A percentile compares a stretch with the other conserved stretches of the same genome.
These are phyloP conservation scores for Pseudopyrenochaeta lycopersici DNA, from an alignment of 2,329 filamentous ascomycete genomes.

Conservation along the genomic window DNA sequence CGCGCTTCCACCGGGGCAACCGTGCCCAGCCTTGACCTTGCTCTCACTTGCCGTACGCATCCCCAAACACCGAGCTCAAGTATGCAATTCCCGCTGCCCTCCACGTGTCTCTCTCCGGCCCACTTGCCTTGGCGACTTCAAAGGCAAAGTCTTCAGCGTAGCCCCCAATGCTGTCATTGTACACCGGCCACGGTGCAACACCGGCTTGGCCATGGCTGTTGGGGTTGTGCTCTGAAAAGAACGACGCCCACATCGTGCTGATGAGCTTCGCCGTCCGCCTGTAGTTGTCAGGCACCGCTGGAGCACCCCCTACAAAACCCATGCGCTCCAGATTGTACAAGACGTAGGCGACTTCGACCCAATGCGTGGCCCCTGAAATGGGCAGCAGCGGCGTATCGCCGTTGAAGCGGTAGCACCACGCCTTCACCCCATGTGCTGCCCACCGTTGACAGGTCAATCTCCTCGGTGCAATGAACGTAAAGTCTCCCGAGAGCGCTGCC, in stretches of 20 bases:
- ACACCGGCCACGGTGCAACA: constrained; percentile 18
- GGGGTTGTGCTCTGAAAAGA: constrained; percentile 51
- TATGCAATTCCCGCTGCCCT: constrained; percentile 52
- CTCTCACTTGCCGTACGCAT: constrained; percentile 13
- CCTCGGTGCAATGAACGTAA: constrained; percentile 62
- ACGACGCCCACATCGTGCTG: constrained; percentile 49
- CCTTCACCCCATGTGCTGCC: constrained; percentile 55
- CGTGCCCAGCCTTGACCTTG: neutral
- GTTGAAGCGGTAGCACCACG: constrained; percentile 69
- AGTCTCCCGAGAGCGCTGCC: constrained; percentile 54
- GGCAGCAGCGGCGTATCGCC: constrained; percentile 56
- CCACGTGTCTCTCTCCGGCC: constrained; percentile 51
- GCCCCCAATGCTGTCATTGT: constrained; percentile 6
- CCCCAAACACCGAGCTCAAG: constrained; percentile 35
- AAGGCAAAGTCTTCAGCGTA: constrained; percentile 52
- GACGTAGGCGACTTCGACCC: constrained; percentile 55
- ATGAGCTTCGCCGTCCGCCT: constrained; percentile 49
- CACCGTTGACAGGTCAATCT: constrained; percentile 60
- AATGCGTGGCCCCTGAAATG: constrained; percentile 54
- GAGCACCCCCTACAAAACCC: constrained; percentile 44
- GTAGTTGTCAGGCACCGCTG: constrained; percentile 30
- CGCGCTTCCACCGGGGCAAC: neutral
- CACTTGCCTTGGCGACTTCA: constrained; percentile 48
- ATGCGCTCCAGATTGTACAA: constrained; percentile 53
- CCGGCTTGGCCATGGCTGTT: constrained; percentile 7